phyloP scores from a whole-genome alignment of 2,329 filamentous ascomycete species.

The Cladosporium austrohemisphaericum region DNA sequence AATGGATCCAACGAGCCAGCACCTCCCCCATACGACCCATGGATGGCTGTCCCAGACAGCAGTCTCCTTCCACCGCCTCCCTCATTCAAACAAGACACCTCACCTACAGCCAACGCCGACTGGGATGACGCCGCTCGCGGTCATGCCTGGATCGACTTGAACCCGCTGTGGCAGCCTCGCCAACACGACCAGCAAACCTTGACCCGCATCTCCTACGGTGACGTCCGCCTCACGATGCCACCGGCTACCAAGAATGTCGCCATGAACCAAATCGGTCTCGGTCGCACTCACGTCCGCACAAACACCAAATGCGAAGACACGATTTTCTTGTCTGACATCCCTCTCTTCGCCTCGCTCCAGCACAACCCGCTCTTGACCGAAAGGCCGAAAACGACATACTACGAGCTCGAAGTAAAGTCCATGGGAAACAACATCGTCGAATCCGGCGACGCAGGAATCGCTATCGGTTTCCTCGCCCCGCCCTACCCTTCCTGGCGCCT shows the following conservation, averaged over 20 bases:
- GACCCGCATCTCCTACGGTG: slow-evolving; percentile 45
- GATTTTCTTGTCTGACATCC: slow-evolving; percentile 64
- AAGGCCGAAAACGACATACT: slow-evolving; percentile 61
- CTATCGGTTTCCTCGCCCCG: slow-evolving; percentile 66
- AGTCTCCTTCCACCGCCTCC: slow-evolving; percentile 70
- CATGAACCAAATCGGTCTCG: slow-evolving; percentile 45
- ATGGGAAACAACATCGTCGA: slow-evolving; percentile 36
- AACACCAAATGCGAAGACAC: slow-evolving; percentile 52
- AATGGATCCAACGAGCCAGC: slow-evolving; percentile 27
- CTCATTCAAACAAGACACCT: slow-evolving; percentile 61
- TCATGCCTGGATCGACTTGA: slow-evolving; percentile 60
- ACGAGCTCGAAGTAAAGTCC: slow-evolving; percentile 59
- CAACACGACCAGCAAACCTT: slow-evolving; percentile 35
- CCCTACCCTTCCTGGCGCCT: slow-evolving; percentile 75
- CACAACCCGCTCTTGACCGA: slow-evolving; percentile 55
- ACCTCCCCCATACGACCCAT: slow-evolving; percentile 64
- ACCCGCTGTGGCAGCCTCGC: slow-evolving; percentile 57
- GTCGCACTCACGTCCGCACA: slow-evolving; percentile 45
- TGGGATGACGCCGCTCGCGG: slow-evolving; percentile 61
- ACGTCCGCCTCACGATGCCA: slow-evolving; percentile 49
- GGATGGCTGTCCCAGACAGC: slow-evolving; percentile 70
- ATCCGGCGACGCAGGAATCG: slow-evolving; percentile 53
- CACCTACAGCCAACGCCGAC: slow-evolving; percentile 66
- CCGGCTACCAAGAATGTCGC: slow-evolving; percentile 40
- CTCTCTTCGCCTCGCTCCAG: slow-evolving; percentile 60